These are phyloP conservation scores for Cladosporium sp. DNA, from an alignment of 2,329 filamentous ascomycete species.

Conservation along the genomic window DNA sequence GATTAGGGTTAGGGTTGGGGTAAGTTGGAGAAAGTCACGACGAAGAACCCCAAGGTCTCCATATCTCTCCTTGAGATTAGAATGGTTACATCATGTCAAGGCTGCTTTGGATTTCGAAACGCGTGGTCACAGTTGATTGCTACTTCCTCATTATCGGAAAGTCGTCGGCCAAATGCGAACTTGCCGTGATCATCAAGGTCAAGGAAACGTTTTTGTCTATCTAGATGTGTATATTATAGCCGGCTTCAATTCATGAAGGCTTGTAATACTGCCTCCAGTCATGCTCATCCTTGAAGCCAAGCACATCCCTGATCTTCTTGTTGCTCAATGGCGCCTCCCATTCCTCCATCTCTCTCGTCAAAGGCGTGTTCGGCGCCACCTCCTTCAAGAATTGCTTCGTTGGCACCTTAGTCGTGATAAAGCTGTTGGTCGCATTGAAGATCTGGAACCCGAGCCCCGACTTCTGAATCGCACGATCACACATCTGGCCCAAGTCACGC, in stretches of 20 bases:
- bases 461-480: conserved; percentile 47
- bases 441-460: conserved; percentile 55
- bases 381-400: conserved; percentile 49
- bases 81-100: too few species aligned
- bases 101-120: too few species aligned
- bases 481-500: conserved; percentile 56
- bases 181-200: too few species aligned
- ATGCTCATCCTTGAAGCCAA: conserved; percentile 55
- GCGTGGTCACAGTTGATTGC: too few species aligned
- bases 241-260: background rate
- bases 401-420: conserved; percentile 49
- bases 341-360: conserved; percentile 52
- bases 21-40: too few species aligned
- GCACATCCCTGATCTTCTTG: conserved; percentile 51
- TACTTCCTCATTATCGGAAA: too few species aligned
- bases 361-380: conserved; percentile 42
- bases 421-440: conserved; percentile 60
- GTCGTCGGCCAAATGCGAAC: too few species aligned
- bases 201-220: too few species aligned
- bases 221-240: too few species aligned
- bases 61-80: too few species aligned
- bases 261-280: conserved; percentile 50
- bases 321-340: conserved; percentile 57
- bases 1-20: too few species aligned
- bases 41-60: too few species aligned